These are phyloP conservation scores for Alternaria ventricosa DNA, from an alignment of 2,329 filamentous ascomycete species.

Conservation along the genomic window DNA sequence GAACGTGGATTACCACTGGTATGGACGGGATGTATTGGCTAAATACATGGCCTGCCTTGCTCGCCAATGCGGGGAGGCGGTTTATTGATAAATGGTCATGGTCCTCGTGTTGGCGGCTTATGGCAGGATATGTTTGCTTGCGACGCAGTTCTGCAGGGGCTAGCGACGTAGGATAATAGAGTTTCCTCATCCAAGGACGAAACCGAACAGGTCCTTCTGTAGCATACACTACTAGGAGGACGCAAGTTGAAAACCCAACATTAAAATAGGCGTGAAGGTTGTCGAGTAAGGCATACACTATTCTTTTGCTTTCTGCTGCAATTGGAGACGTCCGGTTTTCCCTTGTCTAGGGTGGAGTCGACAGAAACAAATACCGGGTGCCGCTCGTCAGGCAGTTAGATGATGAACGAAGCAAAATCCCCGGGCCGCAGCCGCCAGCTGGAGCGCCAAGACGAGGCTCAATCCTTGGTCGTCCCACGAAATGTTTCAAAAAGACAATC, in stretches of 20 bases:
- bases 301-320: neutral
- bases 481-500: neutral
- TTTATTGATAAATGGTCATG: constrained; percentile 11
- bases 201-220: neutral
- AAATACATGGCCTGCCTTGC: constrained; percentile 9
- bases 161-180: neutral
- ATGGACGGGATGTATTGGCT: constrained; percentile 15
- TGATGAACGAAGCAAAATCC: neutral
- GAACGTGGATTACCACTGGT: constrained; percentile 11
- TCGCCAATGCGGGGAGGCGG: neutral
- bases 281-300: neutral
- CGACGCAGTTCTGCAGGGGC: neutral
- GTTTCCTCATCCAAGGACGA: neutral
- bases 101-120: constrained; percentile 1
- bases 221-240: constrained; percentile 1
- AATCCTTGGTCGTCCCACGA: neutral
- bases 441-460: constrained; percentile 19
- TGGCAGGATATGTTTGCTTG: constrained; percentile 5
- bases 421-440: constrained; percentile 1
- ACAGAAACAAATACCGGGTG: constrained; percentile 1
- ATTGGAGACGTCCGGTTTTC: neutral
- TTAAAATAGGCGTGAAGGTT: neutral
- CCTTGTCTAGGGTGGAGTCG: neutral
- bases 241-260: neutral
- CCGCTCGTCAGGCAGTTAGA: neutral